Conservation (phyloP, 495 filamentous ascomycete genomes). For the Evernia prunastri region DNA sequence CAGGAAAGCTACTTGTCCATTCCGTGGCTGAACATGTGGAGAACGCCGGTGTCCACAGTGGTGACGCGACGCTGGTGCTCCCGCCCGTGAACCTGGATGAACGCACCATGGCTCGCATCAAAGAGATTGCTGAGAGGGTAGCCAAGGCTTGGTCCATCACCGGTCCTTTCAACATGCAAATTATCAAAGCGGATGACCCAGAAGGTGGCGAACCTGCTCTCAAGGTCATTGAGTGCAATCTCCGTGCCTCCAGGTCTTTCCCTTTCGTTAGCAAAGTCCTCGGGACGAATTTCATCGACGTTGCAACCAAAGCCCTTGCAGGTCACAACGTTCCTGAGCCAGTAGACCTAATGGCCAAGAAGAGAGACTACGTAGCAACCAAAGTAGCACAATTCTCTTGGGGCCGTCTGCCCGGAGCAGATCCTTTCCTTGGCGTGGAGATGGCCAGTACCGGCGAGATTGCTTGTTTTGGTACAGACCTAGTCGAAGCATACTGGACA, state of each 20-base stretch:
- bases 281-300: conserved; percentile 94
- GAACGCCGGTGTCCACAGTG: conserved; percentile 93
- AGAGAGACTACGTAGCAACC: conserved; percentile 87
- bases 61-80: conserved; percentile 87
- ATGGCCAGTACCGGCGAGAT: conserved; percentile 97
- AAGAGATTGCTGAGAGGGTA: conserved; percentile 92
- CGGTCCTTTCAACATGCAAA: conserved; percentile 99
- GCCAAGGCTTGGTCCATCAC: conserved; percentile 96
- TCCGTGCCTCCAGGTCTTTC: conserved; percentile 95
- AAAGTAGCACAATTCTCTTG: conserved; percentile 99
- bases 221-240: conserved; percentile 98
- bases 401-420: conserved; percentile 96
- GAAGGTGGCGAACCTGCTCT: conserved; percentile 63
- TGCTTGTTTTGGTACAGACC: conserved; percentile 93
- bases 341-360: conserved; percentile 77
- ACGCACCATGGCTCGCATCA: conserved; percentile 70
- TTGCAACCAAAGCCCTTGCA: conserved; percentile 88
- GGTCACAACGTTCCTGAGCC: conserved; percentile 80
- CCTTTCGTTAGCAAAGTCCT: conserved; percentile 97
- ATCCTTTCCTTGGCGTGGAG: conserved; percentile 96
- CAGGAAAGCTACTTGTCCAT: conserved; percentile 81
- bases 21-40: conserved; percentile 96
- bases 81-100: conserved; percentile 74
- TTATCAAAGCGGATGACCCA: conserved; percentile 80
- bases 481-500: conserved; percentile 96